A percentile compares a stretch with the other conserved stretches of the same genome.
Evolutionary conservation across 1,284 basidiomycete genomes (phyloP).

Genomic region (Schizophyllum commune): DNA sequence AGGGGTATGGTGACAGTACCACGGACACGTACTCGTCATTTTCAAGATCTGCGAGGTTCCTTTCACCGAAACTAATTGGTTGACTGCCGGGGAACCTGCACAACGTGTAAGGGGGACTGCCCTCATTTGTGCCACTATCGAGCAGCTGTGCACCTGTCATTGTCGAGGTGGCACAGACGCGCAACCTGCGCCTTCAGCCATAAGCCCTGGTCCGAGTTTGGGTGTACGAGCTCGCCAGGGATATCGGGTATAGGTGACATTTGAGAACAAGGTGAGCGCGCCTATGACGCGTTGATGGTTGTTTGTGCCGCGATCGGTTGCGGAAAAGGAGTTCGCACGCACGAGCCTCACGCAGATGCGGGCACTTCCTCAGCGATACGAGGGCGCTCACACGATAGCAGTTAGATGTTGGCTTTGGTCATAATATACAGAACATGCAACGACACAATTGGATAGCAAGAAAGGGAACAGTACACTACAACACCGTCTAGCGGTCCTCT

Average conservation of each 20-base stretch:
- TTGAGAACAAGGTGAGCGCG: neutral
- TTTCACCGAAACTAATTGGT: constrained; percentile 78
- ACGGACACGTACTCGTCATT: constrained; percentile 62
- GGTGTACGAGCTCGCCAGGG: constrained; percentile 51
- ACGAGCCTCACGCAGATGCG: neutral
- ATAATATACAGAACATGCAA: neutral
- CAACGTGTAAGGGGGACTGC: constrained; percentile 4
- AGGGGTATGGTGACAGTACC: neutral
- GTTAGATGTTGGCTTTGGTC: neutral
- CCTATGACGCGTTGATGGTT: neutral
- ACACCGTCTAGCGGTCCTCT: constrained; percentile 62
- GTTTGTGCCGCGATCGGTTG: neutral
- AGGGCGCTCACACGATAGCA: neutral
- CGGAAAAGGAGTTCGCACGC: neutral
- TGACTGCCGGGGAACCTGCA: constrained; percentile 88
- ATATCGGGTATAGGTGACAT: constrained; percentile 44
- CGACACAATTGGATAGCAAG: constrained; percentile 6
- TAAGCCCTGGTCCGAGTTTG: constrained; percentile 45
- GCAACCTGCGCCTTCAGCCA: constrained; percentile 64
- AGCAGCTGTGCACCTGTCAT: constrained; percentile 37
- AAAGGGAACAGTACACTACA: constrained; percentile 14
- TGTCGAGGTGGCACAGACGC: constrained; percentile 53
- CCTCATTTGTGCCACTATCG: neutral
- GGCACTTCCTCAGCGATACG: neutral
- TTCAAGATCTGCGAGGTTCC: constrained; percentile 72